Percentiles rank a stretch among this genome's conserved stretches.
Evolutionary conservation across 352 stramenopile species (phyloP).

Genomic region (Pythium folliculosum): DNA sequence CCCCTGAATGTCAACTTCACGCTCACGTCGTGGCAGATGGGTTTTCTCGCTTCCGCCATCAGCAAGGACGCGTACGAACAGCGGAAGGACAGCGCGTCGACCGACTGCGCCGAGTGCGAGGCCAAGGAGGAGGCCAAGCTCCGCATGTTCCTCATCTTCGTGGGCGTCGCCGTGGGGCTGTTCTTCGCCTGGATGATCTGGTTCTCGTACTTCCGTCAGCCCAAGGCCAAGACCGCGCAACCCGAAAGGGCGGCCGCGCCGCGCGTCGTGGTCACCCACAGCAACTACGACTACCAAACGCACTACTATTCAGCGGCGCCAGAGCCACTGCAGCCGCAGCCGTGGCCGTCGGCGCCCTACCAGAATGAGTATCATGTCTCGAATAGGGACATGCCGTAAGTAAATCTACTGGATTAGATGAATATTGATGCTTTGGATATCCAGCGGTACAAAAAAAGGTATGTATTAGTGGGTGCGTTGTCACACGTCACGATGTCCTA

Average conservation of each 20-base stretch:
- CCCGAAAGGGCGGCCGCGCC: not conserved
- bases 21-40: not conserved
- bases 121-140: not conserved
- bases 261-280: not conserved
- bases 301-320: not conserved
- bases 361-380: too few relatives aligned
- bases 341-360: too few relatives aligned
- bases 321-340: too few relatives aligned
- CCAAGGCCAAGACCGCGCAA: not conserved
- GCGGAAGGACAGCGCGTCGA: not conserved
- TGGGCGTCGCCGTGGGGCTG: not conserved
- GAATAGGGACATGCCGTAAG: too few relatives aligned
- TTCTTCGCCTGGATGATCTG: not conserved
- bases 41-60: not conserved
- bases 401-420: too few relatives aligned
- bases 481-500: too few relatives aligned
- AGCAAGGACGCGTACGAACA: not conserved
- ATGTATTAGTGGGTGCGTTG: too few relatives aligned
- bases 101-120: not conserved
- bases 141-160: not conserved
- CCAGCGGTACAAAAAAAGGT: too few relatives aligned
- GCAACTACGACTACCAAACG: not conserved
- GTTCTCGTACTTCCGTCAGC: not conserved
- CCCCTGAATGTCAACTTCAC: not conserved
- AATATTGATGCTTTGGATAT: too few relatives aligned